Percentiles rank a stretch among this genome's conserved stretches.
These are phyloP conservation scores for Mollisiaceae sp. DNA, from an alignment of 2,329 filamentous ascomycete species.

Conservation along the genomic window DNA sequence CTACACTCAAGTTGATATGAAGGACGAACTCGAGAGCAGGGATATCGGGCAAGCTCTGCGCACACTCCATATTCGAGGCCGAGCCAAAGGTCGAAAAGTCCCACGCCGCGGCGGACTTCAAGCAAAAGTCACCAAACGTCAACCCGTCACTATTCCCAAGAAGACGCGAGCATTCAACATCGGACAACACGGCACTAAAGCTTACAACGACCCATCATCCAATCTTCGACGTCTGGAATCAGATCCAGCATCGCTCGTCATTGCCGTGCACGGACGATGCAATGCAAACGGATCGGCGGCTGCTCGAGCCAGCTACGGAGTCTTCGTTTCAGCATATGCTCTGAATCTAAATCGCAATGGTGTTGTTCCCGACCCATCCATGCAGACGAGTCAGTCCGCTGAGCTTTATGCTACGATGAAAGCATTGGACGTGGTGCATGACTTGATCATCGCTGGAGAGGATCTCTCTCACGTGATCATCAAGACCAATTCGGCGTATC, in stretches of 20 bases:
- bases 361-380: conserved; percentile 12
- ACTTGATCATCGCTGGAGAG: conserved; percentile 23
- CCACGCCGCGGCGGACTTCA: background rate
- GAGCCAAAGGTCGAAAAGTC: background rate
- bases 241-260: conserved; percentile 22
- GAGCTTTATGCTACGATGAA: conserved; percentile 24
- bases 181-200: conserved; percentile 14
- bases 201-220: conserved; percentile 10
- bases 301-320: conserved; percentile 20
- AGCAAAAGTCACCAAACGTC: background rate
- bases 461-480: conserved; percentile 27
- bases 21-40: background rate
- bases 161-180: conserved; percentile 53
- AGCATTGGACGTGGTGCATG: conserved; percentile 25
- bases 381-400: conserved; percentile 24
- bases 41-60: conserved; percentile 1
- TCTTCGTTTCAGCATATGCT: conserved; percentile 20
- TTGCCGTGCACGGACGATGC: conserved; percentile 22
- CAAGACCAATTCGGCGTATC: conserved; percentile 26
- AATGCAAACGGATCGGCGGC: background rate
- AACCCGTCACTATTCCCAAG: background rate
- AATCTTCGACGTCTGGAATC: conserved; percentile 24
- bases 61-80: background rate
- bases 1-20: background rate
- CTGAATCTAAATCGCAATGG: conserved; percentile 20